Evolutionary conservation across 2,329 filamentous ascomycete species (phyloP).

Genomic region (Diplodia scrobiculata): DNA sequence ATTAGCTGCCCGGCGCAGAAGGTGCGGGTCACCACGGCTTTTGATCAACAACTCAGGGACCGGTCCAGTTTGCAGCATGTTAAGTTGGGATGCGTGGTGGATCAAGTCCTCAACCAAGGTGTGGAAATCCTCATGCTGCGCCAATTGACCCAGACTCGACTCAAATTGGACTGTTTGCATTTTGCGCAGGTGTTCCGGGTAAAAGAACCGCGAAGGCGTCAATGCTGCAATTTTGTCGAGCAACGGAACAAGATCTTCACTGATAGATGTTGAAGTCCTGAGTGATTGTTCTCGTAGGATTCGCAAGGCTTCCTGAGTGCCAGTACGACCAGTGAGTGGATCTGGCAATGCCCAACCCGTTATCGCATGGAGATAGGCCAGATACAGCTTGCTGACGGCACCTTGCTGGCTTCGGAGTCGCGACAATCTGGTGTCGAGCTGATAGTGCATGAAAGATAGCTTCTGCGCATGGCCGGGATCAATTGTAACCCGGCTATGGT

Average conservation of each 20-base stretch:
- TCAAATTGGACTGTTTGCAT: slow-evolving; percentile 53
- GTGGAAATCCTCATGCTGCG: slow-evolving; percentile 34
- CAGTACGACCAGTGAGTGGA: slow-evolving; percentile 52
- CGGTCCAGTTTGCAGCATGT: slow-evolving; percentile 40
- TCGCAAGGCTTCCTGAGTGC: slow-evolving; percentile 57
- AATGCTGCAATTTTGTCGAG: slow-evolving; percentile 39
- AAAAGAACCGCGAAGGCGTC: slow-evolving; percentile 47
- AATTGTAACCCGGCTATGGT: slow-evolving; percentile 4
- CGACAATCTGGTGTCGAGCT: not conserved
- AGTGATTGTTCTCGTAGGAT: slow-evolving; percentile 56
- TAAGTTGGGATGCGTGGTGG: slow-evolving; percentile 32
- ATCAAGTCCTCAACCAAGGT: slow-evolving; percentile 30
- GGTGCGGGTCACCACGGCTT: slow-evolving; percentile 32
- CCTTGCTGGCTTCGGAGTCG: not conserved
- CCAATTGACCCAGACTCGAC: slow-evolving; percentile 39
- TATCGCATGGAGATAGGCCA: slow-evolving; percentile 57
- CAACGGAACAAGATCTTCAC: slow-evolving; percentile 29
- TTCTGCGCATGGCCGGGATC: not conserved
- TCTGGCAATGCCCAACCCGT: slow-evolving; percentile 59
- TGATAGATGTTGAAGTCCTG: slow-evolving; percentile 51
- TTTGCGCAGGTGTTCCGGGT: slow-evolving; percentile 46
- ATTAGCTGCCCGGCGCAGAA: slow-evolving; percentile 38
- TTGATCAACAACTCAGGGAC: slow-evolving; percentile 42
- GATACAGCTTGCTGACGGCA: slow-evolving; percentile 53
- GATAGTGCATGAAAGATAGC: slow-evolving; percentile 7